Percentiles rank a stretch among this genome's conserved stretches.
Conservation (phyloP, 2,329 filamentous ascomycete species). For the Ascochyta koolunga region DNA sequence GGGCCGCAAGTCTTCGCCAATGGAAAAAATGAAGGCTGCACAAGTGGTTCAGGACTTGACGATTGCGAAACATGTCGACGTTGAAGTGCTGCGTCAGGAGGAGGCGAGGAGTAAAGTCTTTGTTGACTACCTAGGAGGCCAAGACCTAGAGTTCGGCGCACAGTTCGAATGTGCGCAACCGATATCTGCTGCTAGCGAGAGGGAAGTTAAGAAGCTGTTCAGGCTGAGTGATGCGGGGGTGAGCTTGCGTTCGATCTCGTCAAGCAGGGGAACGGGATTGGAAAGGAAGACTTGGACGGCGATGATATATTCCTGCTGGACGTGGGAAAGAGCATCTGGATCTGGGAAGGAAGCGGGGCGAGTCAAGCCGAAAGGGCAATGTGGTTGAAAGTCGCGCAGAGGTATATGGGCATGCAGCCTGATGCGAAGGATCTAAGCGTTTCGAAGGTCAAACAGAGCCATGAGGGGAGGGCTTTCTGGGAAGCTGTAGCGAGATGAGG, state of each 20-base stretch:
- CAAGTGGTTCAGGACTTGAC: slow-evolving; percentile 71
- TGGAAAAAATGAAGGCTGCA: slow-evolving; percentile 72
- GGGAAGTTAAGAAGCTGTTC: slow-evolving; percentile 58
- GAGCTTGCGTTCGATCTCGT: slow-evolving; percentile 63
- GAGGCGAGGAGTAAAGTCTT: slow-evolving; percentile 63
- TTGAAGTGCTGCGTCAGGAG: slow-evolving; percentile 68
- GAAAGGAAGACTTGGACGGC: slow-evolving; percentile 59
- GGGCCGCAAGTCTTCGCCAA: slow-evolving; percentile 67
- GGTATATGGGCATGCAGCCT: slow-evolving; percentile 57
- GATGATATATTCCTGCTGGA: slow-evolving; percentile 69
- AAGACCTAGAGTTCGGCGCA: slow-evolving; percentile 52
- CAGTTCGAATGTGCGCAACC: slow-evolving; percentile 54
- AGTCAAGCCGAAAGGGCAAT: slow-evolving; percentile 64
- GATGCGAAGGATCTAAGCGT: slow-evolving; percentile 54
- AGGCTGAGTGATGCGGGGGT: slow-evolving; percentile 67
- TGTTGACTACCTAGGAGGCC: slow-evolving; percentile 54
- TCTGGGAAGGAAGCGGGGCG: slow-evolving; percentile 68
- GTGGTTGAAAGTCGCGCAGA: slow-evolving; percentile 67
- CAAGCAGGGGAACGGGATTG: slow-evolving; percentile 59
- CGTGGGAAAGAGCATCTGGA: slow-evolving; percentile 64
- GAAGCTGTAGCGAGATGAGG: slow-evolving; percentile 49
- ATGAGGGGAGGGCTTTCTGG: slow-evolving; percentile 61
- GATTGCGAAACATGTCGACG: slow-evolving; percentile 66
- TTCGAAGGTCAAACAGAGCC: slow-evolving; percentile 63
- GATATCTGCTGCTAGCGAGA: slow-evolving; percentile 31